Base-by-base conservation (phyloP, 2,329 filamentous ascomycete genomes). In the Fusarium sp. region DNA sequence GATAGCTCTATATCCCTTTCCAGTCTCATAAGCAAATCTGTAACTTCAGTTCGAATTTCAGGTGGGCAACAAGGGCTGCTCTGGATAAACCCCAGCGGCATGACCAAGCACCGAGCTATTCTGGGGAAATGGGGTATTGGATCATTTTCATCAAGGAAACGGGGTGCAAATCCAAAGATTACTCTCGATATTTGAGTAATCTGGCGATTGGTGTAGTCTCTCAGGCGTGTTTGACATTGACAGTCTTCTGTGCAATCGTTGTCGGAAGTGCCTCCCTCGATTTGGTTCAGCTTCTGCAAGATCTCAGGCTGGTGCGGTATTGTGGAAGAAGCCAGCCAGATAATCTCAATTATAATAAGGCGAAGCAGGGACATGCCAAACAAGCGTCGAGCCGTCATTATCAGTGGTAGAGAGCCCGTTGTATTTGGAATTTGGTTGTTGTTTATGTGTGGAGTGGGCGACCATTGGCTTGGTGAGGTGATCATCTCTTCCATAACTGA, bases 381-480 rank as follows among this genome's bases (percentile, higher is more conserved):
- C 6, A 39, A 20, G n/a, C 33, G 25, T n/a, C n/a, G 14, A 27
- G 47, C 47, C 9, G 21, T 39, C n/a, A 29, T 6, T 20, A 18
- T 20, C 9, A 29, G 18, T 13, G 14, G 9, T 10, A n/a, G 14
- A 20, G n/a, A 7, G n/a, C 23, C n/a, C 3, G 14, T 14, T 20
- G 6, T 14, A 9, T 6, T n/a, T 1, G 20, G n/a, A 11, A 49
- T 21, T 4, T 8, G 4, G 4, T 2, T 25, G 4, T 17, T 49
- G 4, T 15, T 33, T 33, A 25, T 9, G 8, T 25, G 25, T 25
- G 25, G 7, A 9, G 13, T 14, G 8, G 6, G n/a, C 17, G 6
- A 4, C 6, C 14, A 29, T 6, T 7, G n/a, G 7, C 13, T 18
- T 6, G 0, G 15, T 17, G 3, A 3, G n/a, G 14, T n/a, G 25